Evolutionary conservation across 106 monocot genomes (phyloP).

Genomic region (Allium fistulosum): DNA sequence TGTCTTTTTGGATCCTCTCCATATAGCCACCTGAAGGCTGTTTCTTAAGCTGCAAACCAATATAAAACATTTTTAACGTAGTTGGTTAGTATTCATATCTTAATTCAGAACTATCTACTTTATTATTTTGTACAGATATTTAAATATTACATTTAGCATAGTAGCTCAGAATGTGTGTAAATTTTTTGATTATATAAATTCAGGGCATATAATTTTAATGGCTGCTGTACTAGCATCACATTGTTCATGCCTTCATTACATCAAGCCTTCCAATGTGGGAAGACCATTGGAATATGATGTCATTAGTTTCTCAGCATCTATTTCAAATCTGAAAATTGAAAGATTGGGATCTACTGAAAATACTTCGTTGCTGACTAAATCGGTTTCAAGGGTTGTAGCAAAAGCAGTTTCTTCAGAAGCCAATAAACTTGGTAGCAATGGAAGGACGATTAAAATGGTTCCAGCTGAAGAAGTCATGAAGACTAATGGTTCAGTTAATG

Average conservation of each 20-base stretch:
- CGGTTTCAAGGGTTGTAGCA: slow-evolving; percentile 4
- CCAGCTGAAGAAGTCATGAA: slow-evolving; percentile 36
- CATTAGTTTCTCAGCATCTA: slow-evolving; percentile 33
- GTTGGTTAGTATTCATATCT: no score
- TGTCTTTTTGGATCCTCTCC: no score
- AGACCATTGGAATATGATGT: slow-evolving; percentile 3
- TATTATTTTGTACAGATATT: no score
- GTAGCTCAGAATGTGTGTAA: no score
- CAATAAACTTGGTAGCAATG: slow-evolving; percentile 38
- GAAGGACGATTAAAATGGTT: slow-evolving; percentile 38
- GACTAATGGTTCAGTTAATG: slow-evolving; percentile 27
- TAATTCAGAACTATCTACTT: no score
- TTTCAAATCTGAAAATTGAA: slow-evolving; percentile 18
- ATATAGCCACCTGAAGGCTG: no score
- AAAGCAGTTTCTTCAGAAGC: slow-evolving; percentile 14
- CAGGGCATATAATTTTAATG: slow-evolving; percentile 10
- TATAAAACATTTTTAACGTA: no score
- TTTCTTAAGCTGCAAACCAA: no score
- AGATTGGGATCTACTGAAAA: not conserved
- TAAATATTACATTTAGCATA: no score
- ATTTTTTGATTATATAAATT: no score
- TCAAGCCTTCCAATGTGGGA: slow-evolving; percentile 15
- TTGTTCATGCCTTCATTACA: slow-evolving; percentile 10
- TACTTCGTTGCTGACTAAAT: slow-evolving; percentile 10
- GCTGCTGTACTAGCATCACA: slow-evolving; percentile 33